Base-by-base conservation (phyloP, 768 basidiomycete genomes). In the Russula lepida region DNA sequence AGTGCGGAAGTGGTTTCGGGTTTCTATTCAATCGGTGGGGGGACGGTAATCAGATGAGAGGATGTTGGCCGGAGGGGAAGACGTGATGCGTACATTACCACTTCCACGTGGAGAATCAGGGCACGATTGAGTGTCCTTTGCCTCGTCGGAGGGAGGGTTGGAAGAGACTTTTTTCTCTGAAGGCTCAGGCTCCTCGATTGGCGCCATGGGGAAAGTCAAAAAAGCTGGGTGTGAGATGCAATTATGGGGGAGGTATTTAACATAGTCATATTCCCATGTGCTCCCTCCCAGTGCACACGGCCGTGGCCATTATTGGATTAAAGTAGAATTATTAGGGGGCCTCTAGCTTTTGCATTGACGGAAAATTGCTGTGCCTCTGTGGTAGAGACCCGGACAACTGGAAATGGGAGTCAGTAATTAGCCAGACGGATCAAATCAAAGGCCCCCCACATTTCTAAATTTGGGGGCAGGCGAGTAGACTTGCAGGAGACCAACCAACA, bases 1-100 rank as follows among this genome's bases (percentile, higher is more conserved):
- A 44, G 6, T 1, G n/a, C 3, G 8, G 19, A 7, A n/a, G 3
- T 19, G 9, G 1, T 12, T 0, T 12, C 21, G 1, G 43, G 1
- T 21, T 21, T n/a, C 43, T 43, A 11, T 21, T 11, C 39, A 19
- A 21, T 11, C 21, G n/a, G 4, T 3, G 43, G n/a, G 21, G n/a
- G 21, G 43, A 21, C 43, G 21, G 4, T 44, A 4, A 11, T 44
- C 43, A 44, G n/a, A 37, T 6, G 21, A 23, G 43, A 11, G 43
- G 9, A 44, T 11, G n/a, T 21, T 44, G 43, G 21, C n/a, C 9
- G n/a, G n/a, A 4, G n/a, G 21, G 43, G 43, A 21, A 21, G 43
- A 44, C 43, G 43, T 44, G 35, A 13, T 35, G 43, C 43, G 21
- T 44, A 44, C 43, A n/a, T 44, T n/a, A 7, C 3, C 21, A 21